phyloP scores from a whole-genome alignment of 345 rosid species.

The Gossypium stocksii region DNA sequence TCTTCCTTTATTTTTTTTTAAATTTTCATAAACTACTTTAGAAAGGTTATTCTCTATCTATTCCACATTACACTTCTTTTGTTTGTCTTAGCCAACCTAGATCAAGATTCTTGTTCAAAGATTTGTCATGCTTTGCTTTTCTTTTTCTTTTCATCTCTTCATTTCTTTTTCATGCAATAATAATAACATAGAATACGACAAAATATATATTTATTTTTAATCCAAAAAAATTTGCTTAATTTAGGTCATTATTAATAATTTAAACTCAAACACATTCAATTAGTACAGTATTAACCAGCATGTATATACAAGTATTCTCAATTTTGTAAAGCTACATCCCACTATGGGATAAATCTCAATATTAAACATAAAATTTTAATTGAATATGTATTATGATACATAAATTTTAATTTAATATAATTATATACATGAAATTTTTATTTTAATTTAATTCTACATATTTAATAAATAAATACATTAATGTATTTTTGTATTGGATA shows the following conservation, averaged over 20 bases:
- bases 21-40: neutral
- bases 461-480: too few relatives aligned
- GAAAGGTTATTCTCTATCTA: slow-evolving; percentile 26
- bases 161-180: slow-evolving; percentile 14
- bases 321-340: neutral
- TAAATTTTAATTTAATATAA: too few relatives aligned
- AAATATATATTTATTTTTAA: neutral
- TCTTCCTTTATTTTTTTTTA: neutral
- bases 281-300: neutral
- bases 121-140: slow-evolving; percentile 30
- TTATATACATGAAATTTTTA: too few relatives aligned
- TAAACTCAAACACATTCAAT: neutral
- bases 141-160: neutral
- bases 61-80: slow-evolving; percentile 18
- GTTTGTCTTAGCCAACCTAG: neutral
- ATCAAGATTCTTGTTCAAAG: slow-evolving; percentile 28
- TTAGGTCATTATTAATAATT: neutral
- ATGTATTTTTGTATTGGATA: too few relatives aligned
- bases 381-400: too few relatives aligned
- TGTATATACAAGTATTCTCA: neutral
- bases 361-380: too few relatives aligned
- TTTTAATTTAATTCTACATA: too few relatives aligned
- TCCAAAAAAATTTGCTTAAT: neutral
- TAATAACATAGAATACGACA: neutral
- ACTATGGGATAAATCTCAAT: neutral